phyloP scores from a whole-genome alignment of 768 basidiomycete genomes.

The Cystofilobasidium ferigula region DNA sequence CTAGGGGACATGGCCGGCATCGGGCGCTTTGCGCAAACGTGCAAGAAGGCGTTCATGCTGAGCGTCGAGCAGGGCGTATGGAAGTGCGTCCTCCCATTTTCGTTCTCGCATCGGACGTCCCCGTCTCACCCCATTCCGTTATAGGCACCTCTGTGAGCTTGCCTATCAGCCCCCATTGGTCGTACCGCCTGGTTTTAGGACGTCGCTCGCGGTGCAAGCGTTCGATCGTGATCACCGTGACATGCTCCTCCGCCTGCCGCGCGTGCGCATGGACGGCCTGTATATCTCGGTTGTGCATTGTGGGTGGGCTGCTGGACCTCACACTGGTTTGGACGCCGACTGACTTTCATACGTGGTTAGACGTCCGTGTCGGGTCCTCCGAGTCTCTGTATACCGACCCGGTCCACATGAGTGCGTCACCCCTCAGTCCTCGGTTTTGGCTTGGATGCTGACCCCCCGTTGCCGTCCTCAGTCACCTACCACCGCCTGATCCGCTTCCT shows the following conservation, averaged over 20 bases:
- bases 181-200: not conserved
- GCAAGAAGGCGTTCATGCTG: conserved; percentile 19
- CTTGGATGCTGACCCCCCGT: not conserved
- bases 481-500: conserved; percentile 20
- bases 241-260: conserved; percentile 11
- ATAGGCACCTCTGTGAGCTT: conserved; percentile 11
- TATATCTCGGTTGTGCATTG: conserved; percentile 23
- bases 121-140: not conserved
- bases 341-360: not conserved
- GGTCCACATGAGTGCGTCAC: not conserved
- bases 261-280: conserved; percentile 20
- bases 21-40: conserved; percentile 6
- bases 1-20: conserved; percentile 6
- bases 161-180: conserved; percentile 15
- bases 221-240: conserved; percentile 12
- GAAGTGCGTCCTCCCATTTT: conserved; percentile 5
- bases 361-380: not conserved
- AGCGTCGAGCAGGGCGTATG: conserved; percentile 13
- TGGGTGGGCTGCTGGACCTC: not conserved
- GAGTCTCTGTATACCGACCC: not conserved
- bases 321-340: not conserved
- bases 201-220: not conserved
- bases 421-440: not conserved
- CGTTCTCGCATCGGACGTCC: too few relatives aligned
- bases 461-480: conserved; percentile 16